Evolutionary conservation across 345 rosid genomes (phyloP).

Genomic region (Lumnitzera racemosa): DNA sequence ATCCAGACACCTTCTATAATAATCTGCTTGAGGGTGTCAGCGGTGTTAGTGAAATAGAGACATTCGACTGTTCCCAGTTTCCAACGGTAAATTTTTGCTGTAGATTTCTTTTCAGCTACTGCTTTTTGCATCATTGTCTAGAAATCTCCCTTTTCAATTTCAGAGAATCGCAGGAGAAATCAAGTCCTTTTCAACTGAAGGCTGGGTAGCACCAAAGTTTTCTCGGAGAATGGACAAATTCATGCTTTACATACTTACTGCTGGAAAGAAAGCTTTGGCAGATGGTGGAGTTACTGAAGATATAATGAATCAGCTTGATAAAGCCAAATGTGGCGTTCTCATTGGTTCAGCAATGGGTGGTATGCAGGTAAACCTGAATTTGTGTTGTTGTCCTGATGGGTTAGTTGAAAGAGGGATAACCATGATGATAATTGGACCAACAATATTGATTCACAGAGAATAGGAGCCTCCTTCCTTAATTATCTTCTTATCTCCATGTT

Average conservation of each 20-base stretch:
- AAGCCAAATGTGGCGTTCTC: slow-evolving; percentile 79
- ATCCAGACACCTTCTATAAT: slow-evolving; percentile 58
- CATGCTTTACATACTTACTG: slow-evolving; percentile 90
- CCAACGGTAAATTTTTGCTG: slow-evolving; percentile 53
- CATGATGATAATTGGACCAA: too few relatives aligned
- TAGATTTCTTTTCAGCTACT: slow-evolving; percentile 6
- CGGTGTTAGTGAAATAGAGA: slow-evolving; percentile 80
- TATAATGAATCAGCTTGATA: slow-evolving; percentile 69
- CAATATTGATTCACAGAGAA: neutral
- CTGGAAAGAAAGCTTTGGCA: slow-evolving; percentile 91
- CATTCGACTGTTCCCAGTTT: slow-evolving; percentile 72
- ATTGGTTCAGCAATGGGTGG: slow-evolving; percentile 97
- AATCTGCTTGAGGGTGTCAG: slow-evolving; percentile 86
- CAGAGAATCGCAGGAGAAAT: slow-evolving; percentile 97
- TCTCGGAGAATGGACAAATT: slow-evolving; percentile 92
- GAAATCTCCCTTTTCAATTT: slow-evolving; percentile 2
- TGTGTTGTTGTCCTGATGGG: neutral
- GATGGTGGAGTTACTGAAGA: slow-evolving; percentile 82
- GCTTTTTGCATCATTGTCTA: slow-evolving; percentile 10
- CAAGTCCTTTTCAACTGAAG: slow-evolving; percentile 74
- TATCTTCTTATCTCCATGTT: slow-evolving; percentile 1
- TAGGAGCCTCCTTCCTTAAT: neutral
- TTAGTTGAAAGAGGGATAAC: slow-evolving; percentile 1
- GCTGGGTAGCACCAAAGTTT: slow-evolving; percentile 81
- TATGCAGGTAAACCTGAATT: slow-evolving; percentile 55